Conservation (phyloP, 2,329 filamentous ascomycete species). For the Aspergillus unguis region DNA sequence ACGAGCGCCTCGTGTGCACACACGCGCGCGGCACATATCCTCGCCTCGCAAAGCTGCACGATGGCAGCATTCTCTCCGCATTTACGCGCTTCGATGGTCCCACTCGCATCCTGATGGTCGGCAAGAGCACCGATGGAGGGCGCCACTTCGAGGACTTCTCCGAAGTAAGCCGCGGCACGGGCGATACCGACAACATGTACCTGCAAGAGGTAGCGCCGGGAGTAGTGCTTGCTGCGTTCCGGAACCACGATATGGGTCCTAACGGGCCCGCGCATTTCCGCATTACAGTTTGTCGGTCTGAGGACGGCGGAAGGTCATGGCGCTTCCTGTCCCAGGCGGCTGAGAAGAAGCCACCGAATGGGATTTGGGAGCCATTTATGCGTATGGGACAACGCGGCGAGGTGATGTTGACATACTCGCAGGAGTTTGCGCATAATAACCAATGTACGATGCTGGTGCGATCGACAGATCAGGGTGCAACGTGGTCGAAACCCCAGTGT, state of each 20-base stretch:
- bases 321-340: conserved; percentile 44
- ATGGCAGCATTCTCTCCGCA: conserved; percentile 47
- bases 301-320: conserved; percentile 46
- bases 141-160: conserved; percentile 40
- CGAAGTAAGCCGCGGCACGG: conserved; percentile 43
- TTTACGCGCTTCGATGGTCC: conserved; percentile 43
- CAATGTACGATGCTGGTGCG: conserved; percentile 51
- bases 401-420: conserved; percentile 47
- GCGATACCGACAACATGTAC: conserved; percentile 50
- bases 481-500: conserved; percentile 44
- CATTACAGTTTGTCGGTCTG: conserved; percentile 50
- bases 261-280: conserved; percentile 43
- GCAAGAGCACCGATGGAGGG: conserved; percentile 45
- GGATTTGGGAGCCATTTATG: conserved; percentile 53
- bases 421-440: conserved; percentile 46
- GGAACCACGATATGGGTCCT: conserved; percentile 45
- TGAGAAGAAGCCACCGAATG: conserved; percentile 38
- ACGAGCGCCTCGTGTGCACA: conserved; percentile 35
- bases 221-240: conserved; percentile 47
- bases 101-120: conserved; percentile 42
- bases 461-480: conserved; percentile 43
- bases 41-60: conserved; percentile 44
- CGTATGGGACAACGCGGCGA: conserved; percentile 37
- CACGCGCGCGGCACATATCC: conserved; percentile 47
- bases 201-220: conserved; percentile 40